Evolutionary conservation across 2,329 filamentous ascomycete species (phyloP), one percentile per base, ranked within the genome.

Genomic region (Aspergillus quadricinctus): DNA sequence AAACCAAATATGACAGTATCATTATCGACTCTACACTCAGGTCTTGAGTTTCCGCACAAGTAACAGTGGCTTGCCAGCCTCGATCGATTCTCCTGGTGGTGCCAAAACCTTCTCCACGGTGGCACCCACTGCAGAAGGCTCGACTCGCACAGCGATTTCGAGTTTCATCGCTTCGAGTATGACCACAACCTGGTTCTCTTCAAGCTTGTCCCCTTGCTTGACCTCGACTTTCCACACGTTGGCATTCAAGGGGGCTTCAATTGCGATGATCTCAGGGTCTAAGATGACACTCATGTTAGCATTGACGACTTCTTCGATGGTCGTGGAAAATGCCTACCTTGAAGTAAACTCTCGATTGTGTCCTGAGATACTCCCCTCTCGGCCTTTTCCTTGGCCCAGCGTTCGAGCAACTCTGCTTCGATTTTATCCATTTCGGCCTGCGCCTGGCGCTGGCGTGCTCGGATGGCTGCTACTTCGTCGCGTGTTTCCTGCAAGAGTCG

Each of bases 81-180:
- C 66, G 14, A 77, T 72, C 3, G 73, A 68, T 62, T 72, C 71
- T 8, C 71, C 72, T 19, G 73, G 72, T 54, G 76, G 75, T 10
- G 72, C 69, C 29, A 77, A 56, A 52, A 77, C 59, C 60, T 75
- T 76, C 61, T 76, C 70, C 2, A 78, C 71, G 35, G 69, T 50
- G 50, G 65, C 21, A 54, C 69, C 60, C 17, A 58, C 65, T 23
- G 65, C 65, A 6, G 64, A 60, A 11, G 65, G 57, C 48, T 72
- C 68, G 1, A 67, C 62, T 28, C 70, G 69, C 21, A 81, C 74
- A 14, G 73, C 72, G 56, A 83, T 80, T 61, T 83, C 82, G 72
- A 83, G 77, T 65, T 84, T 83, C 81, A 84, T 84, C 0, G 81
- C 81, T 55, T 84, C 81, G 3, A 83, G 69, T 2, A 83, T 77